Conservation (phyloP, 1,139 yeast species). For the Candida tropicalis region DNA sequence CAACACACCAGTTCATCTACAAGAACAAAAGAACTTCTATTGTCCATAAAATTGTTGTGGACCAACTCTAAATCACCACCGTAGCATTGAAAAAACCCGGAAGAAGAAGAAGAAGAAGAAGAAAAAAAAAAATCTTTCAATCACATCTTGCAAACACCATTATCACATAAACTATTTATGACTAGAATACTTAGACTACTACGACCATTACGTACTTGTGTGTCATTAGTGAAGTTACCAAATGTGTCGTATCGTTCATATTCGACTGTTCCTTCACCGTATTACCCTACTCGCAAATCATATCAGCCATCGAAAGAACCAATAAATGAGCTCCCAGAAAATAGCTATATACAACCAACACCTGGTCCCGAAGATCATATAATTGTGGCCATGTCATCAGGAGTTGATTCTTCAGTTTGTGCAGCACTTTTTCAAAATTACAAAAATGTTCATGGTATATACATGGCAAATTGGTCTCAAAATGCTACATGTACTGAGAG, state of each 20-base stretch:
- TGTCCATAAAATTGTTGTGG: too few species aligned
- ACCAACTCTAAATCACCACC: too few species aligned
- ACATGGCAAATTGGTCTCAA: conserved; percentile 92
- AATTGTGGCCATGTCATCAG: conserved; percentile 92
- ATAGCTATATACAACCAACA: conserved; percentile 33
- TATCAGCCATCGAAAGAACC: conserved; percentile 9
- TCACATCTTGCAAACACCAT: too few species aligned
- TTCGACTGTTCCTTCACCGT: conserved; percentile 12
- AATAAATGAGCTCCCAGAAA: conserved; percentile 9
- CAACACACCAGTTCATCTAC: too few species aligned
- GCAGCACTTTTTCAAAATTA: conserved; percentile 65
- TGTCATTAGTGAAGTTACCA: too few species aligned
- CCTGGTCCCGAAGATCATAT: conserved; percentile 62
- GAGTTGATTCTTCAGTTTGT: conserved; percentile 92
- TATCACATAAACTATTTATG: neutral
- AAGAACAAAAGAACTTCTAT: too few species aligned
- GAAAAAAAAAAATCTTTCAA: too few species aligned
- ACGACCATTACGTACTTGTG: neutral
- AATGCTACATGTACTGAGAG: conserved; percentile 74
- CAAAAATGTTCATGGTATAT: conserved; percentile 70
- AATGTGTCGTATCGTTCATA: neutral
- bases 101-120: too few species aligned
- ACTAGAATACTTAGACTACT: neutral
- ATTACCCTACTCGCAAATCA: conserved; percentile 13
- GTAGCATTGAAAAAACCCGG: too few species aligned